Conservation (phyloP, 306 rosid genomes). For the Luffa aegyptiaca region DNA sequence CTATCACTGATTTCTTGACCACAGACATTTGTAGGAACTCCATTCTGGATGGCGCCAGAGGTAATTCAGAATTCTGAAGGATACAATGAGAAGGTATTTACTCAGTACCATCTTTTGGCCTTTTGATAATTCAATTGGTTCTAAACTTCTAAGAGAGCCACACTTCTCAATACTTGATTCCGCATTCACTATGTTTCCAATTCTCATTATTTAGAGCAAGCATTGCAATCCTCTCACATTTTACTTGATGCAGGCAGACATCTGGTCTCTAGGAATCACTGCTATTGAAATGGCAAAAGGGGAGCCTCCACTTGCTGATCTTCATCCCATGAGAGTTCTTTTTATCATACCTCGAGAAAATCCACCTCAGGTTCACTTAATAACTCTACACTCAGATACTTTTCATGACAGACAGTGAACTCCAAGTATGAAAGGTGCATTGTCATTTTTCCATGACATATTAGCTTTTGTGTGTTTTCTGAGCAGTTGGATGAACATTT, state of each 20-base stretch:
- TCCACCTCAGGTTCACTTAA: slow-evolving; percentile 80
- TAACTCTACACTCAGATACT: neutral
- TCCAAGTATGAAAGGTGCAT: neutral
- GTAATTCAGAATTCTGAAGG: slow-evolving; percentile 97
- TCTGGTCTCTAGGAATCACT: slow-evolving; percentile 97
- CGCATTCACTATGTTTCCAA: neutral
- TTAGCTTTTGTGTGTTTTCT: slow-evolving; percentile 13
- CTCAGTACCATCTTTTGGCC: neutral
- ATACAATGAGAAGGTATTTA: slow-evolving; percentile 86
- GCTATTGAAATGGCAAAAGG: slow-evolving; percentile 99
- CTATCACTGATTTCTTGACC: slow-evolving; percentile 42
- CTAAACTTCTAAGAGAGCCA: neutral
- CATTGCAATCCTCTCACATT: slow-evolving; percentile 13
- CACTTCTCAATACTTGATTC: slow-evolving; percentile 4
- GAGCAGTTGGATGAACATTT: slow-evolving; percentile 97
- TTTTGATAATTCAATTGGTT: slow-evolving; percentile 1
- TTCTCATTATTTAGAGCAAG: slow-evolving; percentile 11
- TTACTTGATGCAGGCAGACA: slow-evolving; percentile 80
- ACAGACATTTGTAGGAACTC: slow-evolving; percentile 99
- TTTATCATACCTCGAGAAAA: slow-evolving; percentile 95
- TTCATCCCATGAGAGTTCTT: slow-evolving; percentile 98
- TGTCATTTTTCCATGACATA: neutral
- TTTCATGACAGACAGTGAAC: neutral
- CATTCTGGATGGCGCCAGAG: slow-evolving; percentile 99
- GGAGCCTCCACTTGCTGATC: slow-evolving; percentile 98